Percentiles rank a stretch among this genome's conserved stretches.
Evolutionary conservation across 371 early-diverging fungal genomes (phyloP).

Genomic region (Lichtheimia ramosa): DNA sequence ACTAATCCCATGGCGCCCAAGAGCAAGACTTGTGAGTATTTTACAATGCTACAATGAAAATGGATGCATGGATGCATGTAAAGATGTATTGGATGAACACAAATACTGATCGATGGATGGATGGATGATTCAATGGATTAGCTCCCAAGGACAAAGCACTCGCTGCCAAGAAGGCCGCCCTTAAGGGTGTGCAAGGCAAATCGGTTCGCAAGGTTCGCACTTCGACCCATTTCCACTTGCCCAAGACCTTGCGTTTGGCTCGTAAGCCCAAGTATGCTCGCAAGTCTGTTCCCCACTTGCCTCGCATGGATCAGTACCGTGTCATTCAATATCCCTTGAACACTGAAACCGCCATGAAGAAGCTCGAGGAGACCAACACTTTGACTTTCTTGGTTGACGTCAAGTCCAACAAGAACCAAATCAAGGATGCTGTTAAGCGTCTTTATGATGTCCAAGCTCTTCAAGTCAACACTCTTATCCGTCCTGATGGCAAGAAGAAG

Average conservation of each 20-base stretch:
- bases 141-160: conserved; percentile 67
- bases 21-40: conserved; percentile 2
- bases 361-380: conserved; percentile 99
- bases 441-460: conserved; percentile 93
- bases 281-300: conserved; percentile 79
- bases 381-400: conserved; percentile 96
- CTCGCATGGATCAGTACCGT: conserved; percentile 84
- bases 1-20: conserved; percentile 1
- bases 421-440: conserved; percentile 95
- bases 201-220: conserved; percentile 87
- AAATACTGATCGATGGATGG: conserved; percentile 5
- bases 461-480: conserved; percentile 97
- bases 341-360: conserved; percentile 98
- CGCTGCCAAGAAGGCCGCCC: conserved; percentile 84
- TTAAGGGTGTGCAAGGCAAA: conserved; percentile 87
- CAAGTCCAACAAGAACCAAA: conserved; percentile 97
- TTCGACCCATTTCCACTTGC: conserved; percentile 88
- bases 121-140: conserved; percentile 10
- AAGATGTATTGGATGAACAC: background rate
- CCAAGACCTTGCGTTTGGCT: conserved; percentile 90
- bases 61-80: background rate
- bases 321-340: conserved; percentile 92
- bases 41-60: background rate
- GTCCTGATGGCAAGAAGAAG: conserved; percentile 98
- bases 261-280: conserved; percentile 92